Base-by-base conservation (phyloP, 305 asterid genomes). In the Salvia sclarea region DNA sequence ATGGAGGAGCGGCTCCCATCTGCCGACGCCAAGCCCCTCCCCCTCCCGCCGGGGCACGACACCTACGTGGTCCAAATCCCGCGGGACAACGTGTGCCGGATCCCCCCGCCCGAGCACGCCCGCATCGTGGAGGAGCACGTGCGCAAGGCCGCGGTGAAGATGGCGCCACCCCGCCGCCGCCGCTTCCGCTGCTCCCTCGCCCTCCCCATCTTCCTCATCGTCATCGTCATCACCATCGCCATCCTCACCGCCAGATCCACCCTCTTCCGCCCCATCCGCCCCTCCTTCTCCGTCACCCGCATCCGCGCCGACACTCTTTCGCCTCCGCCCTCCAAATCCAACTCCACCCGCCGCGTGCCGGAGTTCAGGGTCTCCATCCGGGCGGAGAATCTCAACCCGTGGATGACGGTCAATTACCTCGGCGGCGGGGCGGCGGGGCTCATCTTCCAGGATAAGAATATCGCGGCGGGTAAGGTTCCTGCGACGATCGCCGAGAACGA, bases 71-170 rank as follows among this genome's bases (percentile, higher is more conserved):
- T 91, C 18, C 89, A 81, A 20, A 72, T 88, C 25, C 95, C 93
- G 14, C 84, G 88, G 5, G 91, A 91, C 45, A 88, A 84, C 67
- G 80, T 91, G 43, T 87, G 88, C 79, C 95, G 97, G 31, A 53
- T 87, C 9, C 97, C 97, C 0, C 93, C 96, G 0, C 86, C 95
- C 2, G 95, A 91, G 22, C 82, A 91, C 72, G 93, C 95, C 40
- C 67, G 44, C 54, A 79, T 85, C 47, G 72, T 81, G 2, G 89
- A 86, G 60, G 38, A 69, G 35, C 78, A 74, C 44, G 49, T 33
- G 5, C 81, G 74, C 17, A 76, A 59, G 8, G 64, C 78, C 18
- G 61, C 79, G 12, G 1, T n/a, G 18, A 6, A 43, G 1, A 14
- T 59, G 1, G 2, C 12, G 40, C 68, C 74, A 6, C 64, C 61